Evolutionary conservation across 2,329 filamentous ascomycete genomes (phyloP).

Genomic region (Cordyceps militaris): DNA sequence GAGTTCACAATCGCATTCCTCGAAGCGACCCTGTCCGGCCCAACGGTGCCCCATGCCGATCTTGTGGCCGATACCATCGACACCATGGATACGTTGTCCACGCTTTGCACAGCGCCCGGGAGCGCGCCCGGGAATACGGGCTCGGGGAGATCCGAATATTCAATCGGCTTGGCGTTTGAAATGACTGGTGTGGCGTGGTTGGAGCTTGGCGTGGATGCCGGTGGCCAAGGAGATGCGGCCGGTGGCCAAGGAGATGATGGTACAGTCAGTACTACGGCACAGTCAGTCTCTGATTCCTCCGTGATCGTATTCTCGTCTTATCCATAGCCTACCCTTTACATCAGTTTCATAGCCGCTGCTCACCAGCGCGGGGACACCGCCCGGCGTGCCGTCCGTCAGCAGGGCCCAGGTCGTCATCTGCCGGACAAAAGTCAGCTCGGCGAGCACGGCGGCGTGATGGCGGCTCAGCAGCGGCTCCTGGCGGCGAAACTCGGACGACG

Average conservation of each 20-base stretch:
- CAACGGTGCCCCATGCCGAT: background rate
- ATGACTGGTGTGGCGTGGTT: background rate
- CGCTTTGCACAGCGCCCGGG: background rate
- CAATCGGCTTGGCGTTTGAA: background rate
- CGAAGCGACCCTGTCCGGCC: background rate
- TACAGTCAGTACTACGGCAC: background rate
- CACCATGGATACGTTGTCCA: background rate
- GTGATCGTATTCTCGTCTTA: background rate
- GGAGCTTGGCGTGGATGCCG: background rate
- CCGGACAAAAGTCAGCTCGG: slow-evolving; percentile 23
- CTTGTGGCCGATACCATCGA: background rate
- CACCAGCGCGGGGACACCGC: background rate
- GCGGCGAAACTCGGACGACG: slow-evolving; percentile 20
- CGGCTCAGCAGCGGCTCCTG: slow-evolving; percentile 23
- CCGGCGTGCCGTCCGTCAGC: background rate
- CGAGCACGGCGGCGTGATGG: slow-evolving; percentile 23
- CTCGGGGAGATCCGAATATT: slow-evolving; percentile 7
- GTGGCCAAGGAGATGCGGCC: background rate
- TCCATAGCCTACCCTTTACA: background rate
- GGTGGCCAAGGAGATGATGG: no score
- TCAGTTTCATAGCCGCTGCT: background rate
- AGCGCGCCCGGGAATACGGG: background rate
- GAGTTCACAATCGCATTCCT: slow-evolving; percentile 4
- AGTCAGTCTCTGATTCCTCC: background rate
- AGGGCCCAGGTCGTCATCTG: slow-evolving; percentile 1